Percentiles rank a stretch among this genome's conserved stretches.
Evolutionary conservation across 1,284 basidiomycete genomes (phyloP).

Genomic region (Cryptococcus neoformans): DNA sequence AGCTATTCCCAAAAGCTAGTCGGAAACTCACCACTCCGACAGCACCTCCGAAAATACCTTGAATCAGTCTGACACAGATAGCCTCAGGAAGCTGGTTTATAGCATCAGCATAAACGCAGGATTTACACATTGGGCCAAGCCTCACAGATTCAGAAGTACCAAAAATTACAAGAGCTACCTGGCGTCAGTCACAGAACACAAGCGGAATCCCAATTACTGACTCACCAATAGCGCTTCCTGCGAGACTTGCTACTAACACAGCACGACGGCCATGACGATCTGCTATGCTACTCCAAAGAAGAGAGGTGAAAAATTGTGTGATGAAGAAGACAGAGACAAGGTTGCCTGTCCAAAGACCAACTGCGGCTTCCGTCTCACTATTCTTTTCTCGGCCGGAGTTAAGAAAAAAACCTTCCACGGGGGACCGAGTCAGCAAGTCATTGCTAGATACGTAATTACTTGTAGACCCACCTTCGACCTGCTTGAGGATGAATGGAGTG

Average conservation of each 20-base stretch:
- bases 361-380: conserved; percentile 44
- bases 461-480: conserved; percentile 72
- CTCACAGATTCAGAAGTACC: conserved; percentile 70
- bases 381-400: conserved; percentile 27
- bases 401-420: conserved; percentile 33
- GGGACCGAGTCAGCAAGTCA: neutral
- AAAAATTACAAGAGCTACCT: conserved; percentile 63
- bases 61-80: conserved; percentile 80
- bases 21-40: conserved; percentile 73
- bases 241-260: conserved; percentile 82
- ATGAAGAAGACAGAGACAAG: conserved; percentile 54
- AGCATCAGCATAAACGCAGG: neutral
- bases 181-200: neutral
- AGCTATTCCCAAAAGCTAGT: neutral
- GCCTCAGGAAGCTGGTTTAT: conserved; percentile 64
- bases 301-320: conserved; percentile 76
- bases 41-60: conserved; percentile 93
- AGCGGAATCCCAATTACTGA: neutral
- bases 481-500: conserved; percentile 82
- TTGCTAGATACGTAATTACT: neutral
- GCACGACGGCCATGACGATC: conserved; percentile 83
- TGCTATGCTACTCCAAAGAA: conserved; percentile 90
- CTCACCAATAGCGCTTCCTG: conserved; percentile 50
- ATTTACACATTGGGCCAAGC: neutral
- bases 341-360: conserved; percentile 51